Evolutionary conservation across 208 protist species (phyloP).

Genomic region (Trypanosoma avium): DNA sequence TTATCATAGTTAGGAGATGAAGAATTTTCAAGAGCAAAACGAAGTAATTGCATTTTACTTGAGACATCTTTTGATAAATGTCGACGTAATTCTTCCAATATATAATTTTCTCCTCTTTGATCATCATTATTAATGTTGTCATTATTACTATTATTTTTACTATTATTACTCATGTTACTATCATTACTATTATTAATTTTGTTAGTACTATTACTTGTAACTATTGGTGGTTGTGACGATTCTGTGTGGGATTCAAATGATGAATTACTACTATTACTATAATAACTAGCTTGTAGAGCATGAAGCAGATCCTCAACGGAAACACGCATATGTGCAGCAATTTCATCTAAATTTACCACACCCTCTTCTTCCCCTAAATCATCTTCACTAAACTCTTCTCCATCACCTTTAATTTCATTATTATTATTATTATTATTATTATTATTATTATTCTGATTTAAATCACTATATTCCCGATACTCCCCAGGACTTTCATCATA

Average conservation of each 20-base stretch:
- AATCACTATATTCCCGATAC: not conserved
- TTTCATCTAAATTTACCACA: slow-evolving; percentile 2
- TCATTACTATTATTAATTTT: not conserved
- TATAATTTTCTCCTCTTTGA: not conserved
- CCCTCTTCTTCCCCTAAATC: not conserved
- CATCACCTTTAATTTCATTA: not conserved
- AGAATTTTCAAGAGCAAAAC: not conserved
- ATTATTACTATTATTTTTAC: not conserved
- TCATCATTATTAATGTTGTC: not conserved
- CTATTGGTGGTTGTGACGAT: not conserved
- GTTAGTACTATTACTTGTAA: not conserved
- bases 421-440: not conserved
- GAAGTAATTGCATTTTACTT: not conserved
- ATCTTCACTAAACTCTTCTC: not conserved
- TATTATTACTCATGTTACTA: not conserved
- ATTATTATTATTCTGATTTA: not conserved
- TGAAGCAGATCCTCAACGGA: slow-evolving; percentile 18
- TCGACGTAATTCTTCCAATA: not conserved
- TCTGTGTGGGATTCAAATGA: not conserved
- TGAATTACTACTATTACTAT: not conserved
- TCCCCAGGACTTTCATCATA: no score
- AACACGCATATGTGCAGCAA: slow-evolving; percentile 12
- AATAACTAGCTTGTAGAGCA: not conserved
- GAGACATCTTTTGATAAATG: not conserved
- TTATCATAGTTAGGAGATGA: no score